A percentile compares a stretch with the other conserved stretches of the same genome.
phyloP scores from a whole-genome alignment of 2,329 filamentous ascomycete species.

The Cladophialophora yegresii region DNA sequence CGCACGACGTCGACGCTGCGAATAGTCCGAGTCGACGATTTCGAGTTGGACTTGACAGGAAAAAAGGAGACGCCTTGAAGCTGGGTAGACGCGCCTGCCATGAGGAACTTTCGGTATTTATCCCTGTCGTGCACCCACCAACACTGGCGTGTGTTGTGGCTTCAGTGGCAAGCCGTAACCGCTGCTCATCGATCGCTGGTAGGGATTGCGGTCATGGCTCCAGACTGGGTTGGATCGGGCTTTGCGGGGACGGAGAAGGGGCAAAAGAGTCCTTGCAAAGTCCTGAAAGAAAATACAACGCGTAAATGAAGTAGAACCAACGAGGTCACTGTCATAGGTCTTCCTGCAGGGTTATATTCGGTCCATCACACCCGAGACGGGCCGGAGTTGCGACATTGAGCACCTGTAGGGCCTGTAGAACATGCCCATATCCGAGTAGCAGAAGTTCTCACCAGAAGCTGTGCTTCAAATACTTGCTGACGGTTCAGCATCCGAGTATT shows the following conservation, averaged over 20 bases:
- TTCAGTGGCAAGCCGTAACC: neutral
- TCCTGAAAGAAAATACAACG: neutral
- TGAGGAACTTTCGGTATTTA: neutral
- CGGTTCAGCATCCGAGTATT: neutral
- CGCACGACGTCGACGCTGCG: conserved; percentile 37
- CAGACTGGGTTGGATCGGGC: neutral
- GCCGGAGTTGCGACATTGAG: neutral
- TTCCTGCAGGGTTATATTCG: neutral
- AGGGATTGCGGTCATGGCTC: neutral
- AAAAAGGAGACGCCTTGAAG: neutral
- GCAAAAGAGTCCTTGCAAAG: neutral
- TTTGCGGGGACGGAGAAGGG: neutral
- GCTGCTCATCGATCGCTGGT: neutral
- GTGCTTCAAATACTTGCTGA: neutral
- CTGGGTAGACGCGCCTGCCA: neutral
- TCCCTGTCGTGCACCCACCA: neutral
- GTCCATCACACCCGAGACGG: neutral
- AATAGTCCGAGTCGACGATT: neutral
- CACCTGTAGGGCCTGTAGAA: neutral
- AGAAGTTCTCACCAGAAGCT: neutral
- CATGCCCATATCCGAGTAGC: neutral
- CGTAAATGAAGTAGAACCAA: neutral
- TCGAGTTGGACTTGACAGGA: neutral
- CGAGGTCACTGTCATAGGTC: neutral
- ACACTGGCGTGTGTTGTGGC: neutral